These are phyloP conservation scores for Candida koratica DNA, from an alignment of 805 yeast species.

Conservation along the genomic window DNA sequence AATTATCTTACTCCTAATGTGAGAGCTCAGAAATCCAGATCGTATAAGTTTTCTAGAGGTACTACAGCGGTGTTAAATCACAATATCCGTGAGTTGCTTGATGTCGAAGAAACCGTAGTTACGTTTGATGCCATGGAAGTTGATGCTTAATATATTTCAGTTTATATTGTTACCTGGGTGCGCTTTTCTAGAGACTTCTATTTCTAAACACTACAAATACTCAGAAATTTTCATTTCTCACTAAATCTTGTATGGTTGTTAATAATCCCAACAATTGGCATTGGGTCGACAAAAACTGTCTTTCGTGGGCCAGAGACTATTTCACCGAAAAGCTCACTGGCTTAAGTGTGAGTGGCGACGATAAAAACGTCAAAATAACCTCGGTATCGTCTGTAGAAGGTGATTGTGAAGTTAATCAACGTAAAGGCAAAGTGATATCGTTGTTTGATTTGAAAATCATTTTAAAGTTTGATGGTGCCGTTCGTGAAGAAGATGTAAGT, in stretches of 20 bases:
- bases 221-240: too few species aligned
- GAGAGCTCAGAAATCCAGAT: conserved; percentile 74
- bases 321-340: conserved; percentile 61
- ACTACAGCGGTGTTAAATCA: conserved; percentile 84
- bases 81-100: conserved; percentile 60
- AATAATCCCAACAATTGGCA: conserved; percentile 99
- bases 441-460: conserved; percentile 76
- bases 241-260: conserved; percentile 90
- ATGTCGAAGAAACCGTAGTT: conserved; percentile 61
- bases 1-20: conserved; percentile 89
- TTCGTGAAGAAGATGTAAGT: conserved; percentile 36
- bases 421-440: conserved; percentile 94
- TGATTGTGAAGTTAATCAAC: conserved; percentile 94
- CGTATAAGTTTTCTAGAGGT: conserved; percentile 85
- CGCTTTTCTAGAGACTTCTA: too few species aligned
- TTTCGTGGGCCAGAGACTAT: conserved; percentile 82
- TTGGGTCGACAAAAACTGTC: conserved; percentile 98
- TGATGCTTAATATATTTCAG: conserved; percentile 27
- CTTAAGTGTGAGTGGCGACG: conserved; percentile 33
- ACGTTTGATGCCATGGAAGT: conserved; percentile 45
- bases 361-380: conserved; percentile 33
- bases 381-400: conserved; percentile 71
- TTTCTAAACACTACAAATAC: too few species aligned
- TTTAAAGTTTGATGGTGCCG: conserved; percentile 42
- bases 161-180: too few species aligned